These are phyloP conservation scores for Oryza meyeriana DNA, from an alignment of 176 grass and related monocot species.

Conservation along the genomic window DNA sequence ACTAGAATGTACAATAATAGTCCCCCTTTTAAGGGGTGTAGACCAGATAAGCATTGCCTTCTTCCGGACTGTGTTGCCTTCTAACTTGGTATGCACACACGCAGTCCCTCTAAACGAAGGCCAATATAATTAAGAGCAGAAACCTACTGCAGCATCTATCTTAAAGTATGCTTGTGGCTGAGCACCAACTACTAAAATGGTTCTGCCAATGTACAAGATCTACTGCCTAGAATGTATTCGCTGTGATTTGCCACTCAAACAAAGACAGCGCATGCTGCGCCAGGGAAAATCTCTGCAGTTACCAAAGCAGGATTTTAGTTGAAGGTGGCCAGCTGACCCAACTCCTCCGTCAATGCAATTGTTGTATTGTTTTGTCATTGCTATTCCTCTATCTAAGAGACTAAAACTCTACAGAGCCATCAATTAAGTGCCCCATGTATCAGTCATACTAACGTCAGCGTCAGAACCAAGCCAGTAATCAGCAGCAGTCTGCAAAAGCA, in stretches of 20 bases:
- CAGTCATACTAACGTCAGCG: slow-evolving; percentile 43
- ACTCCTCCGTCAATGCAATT: slow-evolving; percentile 12
- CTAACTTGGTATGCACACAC: slow-evolving; percentile 34
- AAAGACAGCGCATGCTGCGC: background rate
- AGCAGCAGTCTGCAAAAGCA: slow-evolving; percentile 60
- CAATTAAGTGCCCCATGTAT: slow-evolving; percentile 62
- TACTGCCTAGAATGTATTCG: slow-evolving; percentile 37
- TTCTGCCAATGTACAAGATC: slow-evolving; percentile 46
- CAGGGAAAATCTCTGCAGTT: background rate
- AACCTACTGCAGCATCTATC: slow-evolving; percentile 25
- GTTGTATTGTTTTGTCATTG: slow-evolving; percentile 15
- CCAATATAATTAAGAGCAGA: background rate
- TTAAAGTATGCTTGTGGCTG: background rate
- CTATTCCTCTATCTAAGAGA: slow-evolving; percentile 31
- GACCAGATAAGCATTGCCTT: slow-evolving; percentile 12
- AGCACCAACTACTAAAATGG: slow-evolving; percentile 32
- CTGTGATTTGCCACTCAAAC: slow-evolving; percentile 21
- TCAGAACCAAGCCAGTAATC: slow-evolving; percentile 92
- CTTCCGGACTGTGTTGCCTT: slow-evolving; percentile 23
- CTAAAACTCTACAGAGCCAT: slow-evolving; percentile 33
- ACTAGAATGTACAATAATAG: slow-evolving; percentile 31
- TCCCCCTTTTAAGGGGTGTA: background rate
- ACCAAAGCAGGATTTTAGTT: background rate
- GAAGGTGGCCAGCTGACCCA: slow-evolving; percentile 19
- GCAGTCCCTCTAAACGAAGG: slow-evolving; percentile 6